These are phyloP conservation scores for Porpolomopsis calyptriformis DNA, from an alignment of 768 basidiomycete genomes.

Conservation along the genomic window DNA sequence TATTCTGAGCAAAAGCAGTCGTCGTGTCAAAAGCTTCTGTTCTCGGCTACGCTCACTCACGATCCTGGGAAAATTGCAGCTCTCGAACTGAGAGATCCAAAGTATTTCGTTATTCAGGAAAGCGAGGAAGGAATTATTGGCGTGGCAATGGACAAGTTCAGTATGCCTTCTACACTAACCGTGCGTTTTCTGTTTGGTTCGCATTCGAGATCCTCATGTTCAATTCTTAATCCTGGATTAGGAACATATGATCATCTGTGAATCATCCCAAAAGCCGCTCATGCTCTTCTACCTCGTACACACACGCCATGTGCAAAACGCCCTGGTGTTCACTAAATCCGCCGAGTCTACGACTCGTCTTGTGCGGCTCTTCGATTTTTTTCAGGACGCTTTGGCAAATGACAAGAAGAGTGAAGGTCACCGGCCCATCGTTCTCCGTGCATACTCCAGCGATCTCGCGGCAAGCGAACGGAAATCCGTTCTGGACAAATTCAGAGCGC, in stretches of 20 bases:
- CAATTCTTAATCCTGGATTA: slow-evolving; percentile 19
- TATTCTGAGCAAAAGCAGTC: slow-evolving; percentile 45
- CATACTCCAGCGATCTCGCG: slow-evolving; percentile 84
- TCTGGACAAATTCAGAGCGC: slow-evolving; percentile 69
- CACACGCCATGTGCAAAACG: slow-evolving; percentile 46
- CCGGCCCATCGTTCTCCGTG: slow-evolving; percentile 36
- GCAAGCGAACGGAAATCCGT: slow-evolving; percentile 63
- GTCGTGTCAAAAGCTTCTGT: slow-evolving; percentile 89
- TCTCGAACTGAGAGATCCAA: slow-evolving; percentile 64
- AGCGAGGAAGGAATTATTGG: slow-evolving; percentile 33
- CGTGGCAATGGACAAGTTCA: slow-evolving; percentile 63
- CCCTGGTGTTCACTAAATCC: slow-evolving; percentile 93
- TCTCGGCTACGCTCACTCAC: slow-evolving; percentile 90
- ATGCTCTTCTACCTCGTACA: slow-evolving; percentile 82
- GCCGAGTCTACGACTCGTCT: slow-evolving; percentile 83
- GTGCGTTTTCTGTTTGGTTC: slow-evolving; percentile 30
- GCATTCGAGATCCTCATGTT: neutral
- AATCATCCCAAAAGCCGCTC: slow-evolving; percentile 75
- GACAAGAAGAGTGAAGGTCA: slow-evolving; percentile 12
- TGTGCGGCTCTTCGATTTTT: slow-evolving; percentile 70
- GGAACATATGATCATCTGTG: slow-evolving; percentile 83
- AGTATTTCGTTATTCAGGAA: slow-evolving; percentile 78
- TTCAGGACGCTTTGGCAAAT: slow-evolving; percentile 40
- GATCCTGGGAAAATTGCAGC: slow-evolving; percentile 91
- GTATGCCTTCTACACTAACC: slow-evolving; percentile 68